Evolutionary conservation across 129 eudicot species (phyloP).

Genomic region (Oenanthe sinensis): DNA sequence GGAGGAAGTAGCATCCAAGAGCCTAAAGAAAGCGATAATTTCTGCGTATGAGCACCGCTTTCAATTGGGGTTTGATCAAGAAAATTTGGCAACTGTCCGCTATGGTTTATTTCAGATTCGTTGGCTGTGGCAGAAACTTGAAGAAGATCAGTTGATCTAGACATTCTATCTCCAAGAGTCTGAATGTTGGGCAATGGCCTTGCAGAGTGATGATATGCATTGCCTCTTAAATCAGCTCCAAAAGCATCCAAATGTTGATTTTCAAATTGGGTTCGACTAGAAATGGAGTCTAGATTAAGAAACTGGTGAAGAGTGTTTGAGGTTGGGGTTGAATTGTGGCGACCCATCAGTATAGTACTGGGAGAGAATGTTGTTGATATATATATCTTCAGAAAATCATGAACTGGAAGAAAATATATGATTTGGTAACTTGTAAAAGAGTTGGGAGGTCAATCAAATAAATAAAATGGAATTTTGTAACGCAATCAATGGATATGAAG

Average conservation of each 20-base stretch:
- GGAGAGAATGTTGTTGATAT: conserved; percentile 1
- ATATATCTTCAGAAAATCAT: neutral
- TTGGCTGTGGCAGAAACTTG: conserved; percentile 28
- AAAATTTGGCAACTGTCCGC: conserved; percentile 38
- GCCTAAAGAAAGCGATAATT: conserved; percentile 74
- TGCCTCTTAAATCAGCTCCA: conserved; percentile 42
- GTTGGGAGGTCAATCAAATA: neutral
- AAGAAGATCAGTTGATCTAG: conserved; percentile 41
- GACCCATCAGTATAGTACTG: conserved; percentile 39
- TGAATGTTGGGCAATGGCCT: conserved; percentile 38
- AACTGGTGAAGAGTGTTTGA: conserved; percentile 66
- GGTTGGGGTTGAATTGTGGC: conserved; percentile 47
- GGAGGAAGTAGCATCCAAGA: conserved; percentile 23
- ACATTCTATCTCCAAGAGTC: conserved; percentile 47
- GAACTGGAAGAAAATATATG: neutral
- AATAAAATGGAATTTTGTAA: neutral
- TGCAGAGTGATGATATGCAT: neutral
- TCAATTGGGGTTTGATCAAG: conserved; percentile 31
- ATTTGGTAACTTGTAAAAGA: neutral
- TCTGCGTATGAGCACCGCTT: conserved; percentile 28
- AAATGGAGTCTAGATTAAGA: conserved; percentile 47
- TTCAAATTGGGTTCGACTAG: conserved; percentile 39
- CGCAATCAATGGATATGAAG: conserved; percentile 3
- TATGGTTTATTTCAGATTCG: conserved; percentile 29
- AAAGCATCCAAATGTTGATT: conserved; percentile 51